Evolutionary conservation across 805 yeast genomes (phyloP).

Genomic region (Metschnikowia lochheadii): DNA sequence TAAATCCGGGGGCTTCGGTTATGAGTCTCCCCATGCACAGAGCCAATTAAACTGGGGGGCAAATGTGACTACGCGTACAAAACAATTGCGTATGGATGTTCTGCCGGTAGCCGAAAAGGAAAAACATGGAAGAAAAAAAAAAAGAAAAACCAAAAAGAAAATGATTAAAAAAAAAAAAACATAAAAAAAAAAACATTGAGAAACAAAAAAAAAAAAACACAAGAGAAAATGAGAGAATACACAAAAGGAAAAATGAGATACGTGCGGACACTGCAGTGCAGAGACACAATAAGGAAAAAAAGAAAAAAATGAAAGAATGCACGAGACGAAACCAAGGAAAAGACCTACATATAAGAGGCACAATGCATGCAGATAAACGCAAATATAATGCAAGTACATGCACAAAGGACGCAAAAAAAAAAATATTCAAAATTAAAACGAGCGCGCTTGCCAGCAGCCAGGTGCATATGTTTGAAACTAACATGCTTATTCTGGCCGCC

Average conservation of each 20-base stretch:
- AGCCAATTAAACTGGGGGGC: neutral
- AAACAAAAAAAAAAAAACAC: neutral
- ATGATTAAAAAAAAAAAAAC: neutral
- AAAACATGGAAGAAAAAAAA: neutral
- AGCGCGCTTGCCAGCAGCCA: neutral
- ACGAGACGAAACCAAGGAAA: neutral
- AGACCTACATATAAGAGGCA: neutral
- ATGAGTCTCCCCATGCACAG: neutral
- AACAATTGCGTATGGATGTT: conserved; percentile 1
- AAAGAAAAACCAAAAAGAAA: neutral
- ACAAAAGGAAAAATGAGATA: neutral
- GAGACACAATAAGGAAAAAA: neutral
- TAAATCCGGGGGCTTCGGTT: neutral
- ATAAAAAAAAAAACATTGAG: neutral
- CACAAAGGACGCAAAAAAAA: no score
- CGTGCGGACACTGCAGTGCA: neutral
- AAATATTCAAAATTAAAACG: neutral
- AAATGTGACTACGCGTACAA: neutral
- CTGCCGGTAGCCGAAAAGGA: neutral
- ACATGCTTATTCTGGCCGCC: conserved; percentile 2
- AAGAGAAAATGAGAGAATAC: neutral
- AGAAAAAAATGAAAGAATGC: neutral
- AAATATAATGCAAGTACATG: no score
- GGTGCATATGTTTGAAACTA: neutral
- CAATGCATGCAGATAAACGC: no score